A percentile compares a stretch with the other conserved stretches of the same genome.
phyloP scores from a whole-genome alignment of 768 basidiomycete genomes.

The Kwoniella bestiolae region DNA sequence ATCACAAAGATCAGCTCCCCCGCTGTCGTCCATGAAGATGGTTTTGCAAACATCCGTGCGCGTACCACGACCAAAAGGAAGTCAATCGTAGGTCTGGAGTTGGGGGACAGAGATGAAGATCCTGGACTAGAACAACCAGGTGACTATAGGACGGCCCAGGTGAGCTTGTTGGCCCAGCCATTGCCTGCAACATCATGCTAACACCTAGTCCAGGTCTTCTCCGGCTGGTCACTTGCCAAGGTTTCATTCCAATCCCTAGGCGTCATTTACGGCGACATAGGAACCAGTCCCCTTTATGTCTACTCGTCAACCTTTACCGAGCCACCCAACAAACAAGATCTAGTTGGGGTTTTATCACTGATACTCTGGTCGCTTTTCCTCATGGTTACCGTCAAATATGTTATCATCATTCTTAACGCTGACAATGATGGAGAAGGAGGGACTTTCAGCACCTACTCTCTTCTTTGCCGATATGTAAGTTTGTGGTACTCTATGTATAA shows the following conservation, averaged over 20 bases:
- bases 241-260: conserved; percentile 5
- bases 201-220: background rate
- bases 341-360: background rate
- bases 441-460: conserved; percentile 2
- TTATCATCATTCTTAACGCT: background rate
- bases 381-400: conserved; percentile 9
- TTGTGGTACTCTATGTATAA: background rate
- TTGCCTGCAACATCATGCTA: background rate
- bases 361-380: conserved; percentile 3
- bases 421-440: conserved; percentile 12
- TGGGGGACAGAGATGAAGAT: background rate
- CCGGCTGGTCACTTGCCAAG: background rate
- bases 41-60: background rate
- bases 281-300: conserved; percentile 4
- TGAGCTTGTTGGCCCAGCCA: background rate
- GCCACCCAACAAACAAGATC: background rate
- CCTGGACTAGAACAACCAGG: background rate
- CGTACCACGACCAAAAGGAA: background rate
- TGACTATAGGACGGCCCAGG: background rate
- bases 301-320: conserved; percentile 1
- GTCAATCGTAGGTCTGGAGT: background rate
- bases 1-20: too few species aligned
- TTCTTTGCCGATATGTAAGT: conserved; percentile 4
- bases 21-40: too few species aligned
- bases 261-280: conserved; percentile 5